Evolutionary conservation across 1,284 basidiomycete species (phyloP).

Genomic region (Cryptococcus sp.): DNA sequence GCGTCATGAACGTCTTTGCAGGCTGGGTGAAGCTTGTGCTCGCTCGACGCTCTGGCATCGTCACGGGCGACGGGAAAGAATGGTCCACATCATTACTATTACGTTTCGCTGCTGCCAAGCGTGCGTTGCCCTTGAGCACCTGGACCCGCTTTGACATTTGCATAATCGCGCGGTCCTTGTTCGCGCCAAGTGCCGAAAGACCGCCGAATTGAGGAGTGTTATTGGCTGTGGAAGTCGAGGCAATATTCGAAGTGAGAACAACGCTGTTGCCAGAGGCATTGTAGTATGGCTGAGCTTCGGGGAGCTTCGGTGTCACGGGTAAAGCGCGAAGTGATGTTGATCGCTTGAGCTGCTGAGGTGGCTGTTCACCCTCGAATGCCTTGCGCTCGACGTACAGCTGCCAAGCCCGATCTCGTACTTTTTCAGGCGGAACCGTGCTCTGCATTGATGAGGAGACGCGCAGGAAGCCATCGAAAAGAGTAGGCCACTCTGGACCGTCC

Average conservation of each 20-base stretch:
- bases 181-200: conserved; percentile 30
- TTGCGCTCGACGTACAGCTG: conserved; percentile 43
- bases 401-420: conserved; percentile 46
- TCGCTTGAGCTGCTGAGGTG: conserved; percentile 36
- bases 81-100: conserved; percentile 15
- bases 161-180: conserved; percentile 47
- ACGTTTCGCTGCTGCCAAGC: conserved; percentile 28
- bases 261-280: conserved; percentile 96
- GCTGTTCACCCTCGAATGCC: conserved; percentile 41
- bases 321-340: conserved; percentile 35
- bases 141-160: conserved; percentile 54
- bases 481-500: conserved; percentile 58
- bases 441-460: conserved; percentile 37
- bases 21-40: conserved; percentile 8
- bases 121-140: conserved; percentile 51
- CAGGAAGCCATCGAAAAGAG: conserved; percentile 55
- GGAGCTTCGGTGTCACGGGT: conserved; percentile 32
- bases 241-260: conserved; percentile 82
- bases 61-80: neutral
- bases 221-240: conserved; percentile 69
- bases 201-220: conserved; percentile 38
- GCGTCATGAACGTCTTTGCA: conserved; percentile 42
- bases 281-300: conserved; percentile 56
- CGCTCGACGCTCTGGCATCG: conserved; percentile 7
- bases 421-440: conserved; percentile 29